Evolutionary conservation across 495 filamentous ascomycete genomes (phyloP).

Genomic region (Talaromyces liani): DNA sequence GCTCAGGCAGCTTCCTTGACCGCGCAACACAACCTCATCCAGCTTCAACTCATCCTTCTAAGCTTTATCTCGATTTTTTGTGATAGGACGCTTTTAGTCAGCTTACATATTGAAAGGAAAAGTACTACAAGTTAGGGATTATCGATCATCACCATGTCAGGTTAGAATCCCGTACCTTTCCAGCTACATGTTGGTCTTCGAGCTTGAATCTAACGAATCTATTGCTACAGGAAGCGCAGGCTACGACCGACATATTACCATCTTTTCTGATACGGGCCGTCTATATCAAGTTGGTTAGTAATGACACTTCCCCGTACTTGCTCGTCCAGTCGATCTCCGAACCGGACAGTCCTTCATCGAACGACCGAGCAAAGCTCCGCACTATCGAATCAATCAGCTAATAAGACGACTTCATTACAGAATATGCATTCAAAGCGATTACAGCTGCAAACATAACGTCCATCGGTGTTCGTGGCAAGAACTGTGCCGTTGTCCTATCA

Average conservation of each 20-base stretch:
- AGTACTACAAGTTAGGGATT: constrained; percentile 10
- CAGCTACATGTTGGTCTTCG: constrained; percentile 8
- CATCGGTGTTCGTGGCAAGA: constrained; percentile 89
- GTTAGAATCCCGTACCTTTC: constrained; percentile 17
- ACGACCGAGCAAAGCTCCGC: background rate
- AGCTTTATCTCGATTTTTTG: background rate
- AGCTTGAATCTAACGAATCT: constrained; percentile 23
- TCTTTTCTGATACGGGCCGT: constrained; percentile 97
- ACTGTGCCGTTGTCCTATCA: constrained; percentile 92
- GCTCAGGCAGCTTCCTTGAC: constrained; percentile 34
- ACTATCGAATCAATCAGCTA: constrained; percentile 3
- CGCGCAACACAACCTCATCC: constrained; percentile 20
- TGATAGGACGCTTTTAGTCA: background rate
- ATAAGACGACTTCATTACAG: constrained; percentile 35
- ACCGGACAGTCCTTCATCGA: background rate
- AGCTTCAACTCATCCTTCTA: background rate
- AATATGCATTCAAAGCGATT: constrained; percentile 99
- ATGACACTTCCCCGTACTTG: background rate
- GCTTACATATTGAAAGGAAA: background rate
- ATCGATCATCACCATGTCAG: constrained; percentile 32
- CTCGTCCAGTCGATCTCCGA: background rate
- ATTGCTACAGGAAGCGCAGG: constrained; percentile 73
- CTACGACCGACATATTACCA: constrained; percentile 98
- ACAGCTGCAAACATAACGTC: constrained; percentile 98
- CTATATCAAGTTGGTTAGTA: constrained; percentile 98